A percentile compares a stretch with the other conserved stretches of the same genome.
phyloP scores from a whole-genome alignment of 768 basidiomycete species.

The Mycena vulgaris region DNA sequence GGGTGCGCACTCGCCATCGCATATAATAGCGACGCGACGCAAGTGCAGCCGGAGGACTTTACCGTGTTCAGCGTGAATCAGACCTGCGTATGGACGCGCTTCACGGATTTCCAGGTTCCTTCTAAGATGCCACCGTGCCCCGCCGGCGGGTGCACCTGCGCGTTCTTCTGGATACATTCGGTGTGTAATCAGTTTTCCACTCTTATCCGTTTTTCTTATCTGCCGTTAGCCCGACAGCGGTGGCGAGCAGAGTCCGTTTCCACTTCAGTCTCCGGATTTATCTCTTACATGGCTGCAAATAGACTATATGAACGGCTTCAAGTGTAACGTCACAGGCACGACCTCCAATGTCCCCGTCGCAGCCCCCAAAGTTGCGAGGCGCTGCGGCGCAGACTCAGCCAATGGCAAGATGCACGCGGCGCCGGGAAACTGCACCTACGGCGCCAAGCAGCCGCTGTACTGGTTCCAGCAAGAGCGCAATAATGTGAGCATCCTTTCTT shows the following conservation, averaged over 20 bases:
- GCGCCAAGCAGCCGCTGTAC: slow-evolving; percentile 76
- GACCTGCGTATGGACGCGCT: slow-evolving; percentile 80
- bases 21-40: slow-evolving; percentile 74
- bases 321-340: slow-evolving; percentile 71
- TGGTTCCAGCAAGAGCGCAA: slow-evolving; percentile 77
- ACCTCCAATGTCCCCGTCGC: slow-evolving; percentile 69
- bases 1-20: slow-evolving; percentile 83
- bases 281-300: background rate
- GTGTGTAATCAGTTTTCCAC: slow-evolving; percentile 47
- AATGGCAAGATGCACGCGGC: slow-evolving; percentile 59
- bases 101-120: slow-evolving; percentile 79
- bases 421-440: slow-evolving; percentile 80
- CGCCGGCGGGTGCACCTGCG: slow-evolving; percentile 73
- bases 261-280: background rate
- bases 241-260: slow-evolving; percentile 70
- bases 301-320: slow-evolving; percentile 86
- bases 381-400: slow-evolving; percentile 73
- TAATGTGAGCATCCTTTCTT: slow-evolving; percentile 61
- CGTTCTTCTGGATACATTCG: slow-evolving; percentile 83
- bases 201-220: background rate
- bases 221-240: slow-evolving; percentile 62
- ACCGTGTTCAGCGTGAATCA: slow-evolving; percentile 83
- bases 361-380: slow-evolving; percentile 69
- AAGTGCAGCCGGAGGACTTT: slow-evolving; percentile 78
- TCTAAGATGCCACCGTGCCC: slow-evolving; percentile 79